Percentiles rank a stretch among this genome's conserved stretches.
These are phyloP conservation scores for Alternaria ethzedia DNA, from an alignment of 2,329 filamentous ascomycete genomes.

Conservation along the genomic window DNA sequence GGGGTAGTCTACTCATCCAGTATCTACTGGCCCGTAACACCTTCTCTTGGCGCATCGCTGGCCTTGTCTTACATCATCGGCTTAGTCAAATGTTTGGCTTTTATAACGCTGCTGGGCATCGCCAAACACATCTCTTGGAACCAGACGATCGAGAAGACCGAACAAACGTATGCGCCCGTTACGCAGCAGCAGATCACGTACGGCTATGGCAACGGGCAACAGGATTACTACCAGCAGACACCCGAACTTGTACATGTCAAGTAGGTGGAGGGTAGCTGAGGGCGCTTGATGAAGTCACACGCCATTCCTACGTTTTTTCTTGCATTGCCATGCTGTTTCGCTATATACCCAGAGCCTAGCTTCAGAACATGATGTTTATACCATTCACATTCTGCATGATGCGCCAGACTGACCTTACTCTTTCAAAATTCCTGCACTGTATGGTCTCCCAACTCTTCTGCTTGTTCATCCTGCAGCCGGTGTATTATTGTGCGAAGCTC, in stretches of 20 bases:
- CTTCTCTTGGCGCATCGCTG: neutral
- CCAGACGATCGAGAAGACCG: neutral
- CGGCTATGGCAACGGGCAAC: conserved; percentile 12
- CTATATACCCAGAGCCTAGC: neutral
- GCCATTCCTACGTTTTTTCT: neutral
- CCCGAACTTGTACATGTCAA: conserved; percentile 5
- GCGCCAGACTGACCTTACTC: neutral
- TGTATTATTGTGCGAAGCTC: neutral
- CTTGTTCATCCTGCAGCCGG: neutral
- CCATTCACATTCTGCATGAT: neutral
- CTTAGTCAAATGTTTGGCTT: conserved; percentile 26
- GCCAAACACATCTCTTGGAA: conserved; percentile 25
- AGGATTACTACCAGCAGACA: conserved; percentile 24
- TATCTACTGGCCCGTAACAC: neutral
- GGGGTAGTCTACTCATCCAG: neutral
- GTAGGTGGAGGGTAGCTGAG: neutral
- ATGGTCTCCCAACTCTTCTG: neutral
- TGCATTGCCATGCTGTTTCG: neutral
- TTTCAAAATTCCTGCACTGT: neutral
- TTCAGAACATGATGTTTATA: neutral
- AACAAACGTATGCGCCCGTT: conserved; percentile 1
- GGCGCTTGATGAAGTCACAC: neutral
- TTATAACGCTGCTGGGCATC: conserved; percentile 26
- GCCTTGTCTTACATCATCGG: conserved; percentile 20
- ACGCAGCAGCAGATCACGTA: conserved; percentile 13